phyloP scores from a whole-genome alignment of 257 asterid species.

The Mitragyna speciosa region DNA sequence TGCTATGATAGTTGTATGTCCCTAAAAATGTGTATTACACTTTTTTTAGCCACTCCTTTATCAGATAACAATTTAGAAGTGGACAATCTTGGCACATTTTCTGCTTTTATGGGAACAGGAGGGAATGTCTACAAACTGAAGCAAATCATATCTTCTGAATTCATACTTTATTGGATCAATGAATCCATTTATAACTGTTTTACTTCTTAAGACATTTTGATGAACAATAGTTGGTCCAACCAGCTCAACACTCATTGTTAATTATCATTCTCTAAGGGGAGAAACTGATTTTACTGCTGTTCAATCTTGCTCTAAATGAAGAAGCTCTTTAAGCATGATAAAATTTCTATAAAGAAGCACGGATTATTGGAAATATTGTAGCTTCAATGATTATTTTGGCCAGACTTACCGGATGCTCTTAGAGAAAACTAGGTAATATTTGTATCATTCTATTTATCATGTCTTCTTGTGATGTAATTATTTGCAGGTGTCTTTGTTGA shows the following conservation, averaged over 20 bases:
- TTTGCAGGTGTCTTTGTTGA: constrained; percentile 61
- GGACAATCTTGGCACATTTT: no score
- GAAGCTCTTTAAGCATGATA: background rate
- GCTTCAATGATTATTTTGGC: background rate
- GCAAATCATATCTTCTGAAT: background rate
- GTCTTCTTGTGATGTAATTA: background rate
- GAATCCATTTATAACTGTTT: background rate
- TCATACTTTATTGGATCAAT: background rate
- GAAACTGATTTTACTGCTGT: background rate
- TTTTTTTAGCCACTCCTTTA: no score
- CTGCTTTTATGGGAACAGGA: no score
- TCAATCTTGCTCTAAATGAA: background rate
- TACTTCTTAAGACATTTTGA: background rate
- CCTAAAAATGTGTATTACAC: no score
- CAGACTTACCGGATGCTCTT: background rate
- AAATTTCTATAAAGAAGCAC: background rate
- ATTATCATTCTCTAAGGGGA: background rate
- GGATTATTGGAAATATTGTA: background rate
- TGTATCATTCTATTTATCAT: background rate
- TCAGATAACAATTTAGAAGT: no score
- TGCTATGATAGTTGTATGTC: no score
- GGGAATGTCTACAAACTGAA: constrained; percentile 3
- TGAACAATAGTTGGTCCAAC: background rate
- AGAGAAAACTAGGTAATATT: background rate
- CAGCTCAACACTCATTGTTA: background rate